A percentile compares a stretch with the other conserved stretches of the same genome.
These are phyloP conservation scores for Globisporangium sylvaticum DNA, from an alignment of 352 stramenopile species.

Conservation along the genomic window DNA sequence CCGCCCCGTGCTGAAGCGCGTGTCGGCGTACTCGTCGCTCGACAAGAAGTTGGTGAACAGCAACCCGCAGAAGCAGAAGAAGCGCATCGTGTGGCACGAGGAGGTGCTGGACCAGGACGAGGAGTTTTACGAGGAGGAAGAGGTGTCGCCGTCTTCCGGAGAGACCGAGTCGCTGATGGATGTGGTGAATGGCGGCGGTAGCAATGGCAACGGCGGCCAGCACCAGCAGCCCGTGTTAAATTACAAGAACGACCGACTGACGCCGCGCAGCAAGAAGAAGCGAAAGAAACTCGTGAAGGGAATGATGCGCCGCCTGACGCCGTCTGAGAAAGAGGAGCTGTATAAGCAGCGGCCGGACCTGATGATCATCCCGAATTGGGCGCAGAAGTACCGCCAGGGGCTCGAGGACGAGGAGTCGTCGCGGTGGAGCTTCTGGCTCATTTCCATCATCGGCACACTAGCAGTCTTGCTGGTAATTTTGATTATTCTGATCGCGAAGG, in stretches of 20 bases:
- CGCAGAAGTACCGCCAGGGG: constrained; percentile 85
- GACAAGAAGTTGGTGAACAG: constrained; percentile 32
- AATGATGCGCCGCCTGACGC: constrained; percentile 78
- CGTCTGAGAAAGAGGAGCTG: constrained; percentile 81
- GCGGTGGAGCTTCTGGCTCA: constrained; percentile 75
- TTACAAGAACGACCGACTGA: constrained; percentile 55
- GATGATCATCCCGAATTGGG: constrained; percentile 88
- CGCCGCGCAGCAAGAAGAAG: constrained; percentile 72
- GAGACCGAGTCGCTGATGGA: constrained; percentile 62
- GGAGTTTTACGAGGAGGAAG: constrained; percentile 68
- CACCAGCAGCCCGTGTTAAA: constrained; percentile 45
- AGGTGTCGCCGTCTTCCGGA: constrained; percentile 12
- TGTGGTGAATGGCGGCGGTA: not conserved
- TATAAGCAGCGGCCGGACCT: constrained; percentile 77
- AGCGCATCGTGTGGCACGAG: constrained; percentile 65
- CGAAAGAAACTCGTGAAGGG: constrained; percentile 71
- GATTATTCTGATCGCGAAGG: constrained; percentile 66
- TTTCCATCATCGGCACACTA: constrained; percentile 67
- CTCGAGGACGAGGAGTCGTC: constrained; percentile 62
- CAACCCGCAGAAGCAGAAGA: constrained; percentile 34
- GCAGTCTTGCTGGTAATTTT: constrained; percentile 74
- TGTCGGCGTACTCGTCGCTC: constrained; percentile 68
- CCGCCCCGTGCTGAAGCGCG: constrained; percentile 64
- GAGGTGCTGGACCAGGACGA: constrained; percentile 75
- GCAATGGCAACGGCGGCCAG: constrained; percentile 21